Evolutionary conservation across 345 rosid genomes (phyloP).

Genomic region (Toxicodendron radicans): DNA sequence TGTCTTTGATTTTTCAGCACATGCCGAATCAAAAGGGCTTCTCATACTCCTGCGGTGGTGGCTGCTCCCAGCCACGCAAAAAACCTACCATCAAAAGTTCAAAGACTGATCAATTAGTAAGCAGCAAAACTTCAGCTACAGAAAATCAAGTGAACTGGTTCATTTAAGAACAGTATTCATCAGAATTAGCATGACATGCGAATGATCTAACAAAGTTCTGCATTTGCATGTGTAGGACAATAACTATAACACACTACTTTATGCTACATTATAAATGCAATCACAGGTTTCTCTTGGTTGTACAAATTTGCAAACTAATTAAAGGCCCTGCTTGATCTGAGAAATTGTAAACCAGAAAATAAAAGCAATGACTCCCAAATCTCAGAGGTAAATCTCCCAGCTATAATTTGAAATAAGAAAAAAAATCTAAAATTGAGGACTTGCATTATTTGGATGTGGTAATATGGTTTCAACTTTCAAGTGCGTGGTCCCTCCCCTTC

Average conservation of each 20-base stretch:
- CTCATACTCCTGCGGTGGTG: slow-evolving; percentile 61
- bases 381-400: slow-evolving; percentile 2
- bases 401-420: not conserved
- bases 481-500: not conserved
- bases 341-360: not conserved
- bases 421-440: not conserved
- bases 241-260: not conserved
- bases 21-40: slow-evolving; percentile 66
- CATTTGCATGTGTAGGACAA: no score
- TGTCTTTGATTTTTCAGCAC: slow-evolving; percentile 6
- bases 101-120: slow-evolving; percentile 11
- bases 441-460: not conserved
- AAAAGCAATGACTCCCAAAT: not conserved
- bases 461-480: slow-evolving; percentile 1
- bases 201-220: not conserved
- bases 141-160: not conserved
- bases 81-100: slow-evolving; percentile 51
- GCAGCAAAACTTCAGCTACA: not conserved
- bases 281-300: not conserved
- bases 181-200: not conserved
- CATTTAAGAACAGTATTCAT: not conserved
- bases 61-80: slow-evolving; percentile 82
- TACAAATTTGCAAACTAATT: slow-evolving; percentile 1
- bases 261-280: not conserved
- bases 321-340: not conserved